A percentile compares a stretch with the other conserved stretches of the same genome.
Conservation (phyloP, 768 basidiomycete species). For the Tricholoma hemisulphureum region DNA sequence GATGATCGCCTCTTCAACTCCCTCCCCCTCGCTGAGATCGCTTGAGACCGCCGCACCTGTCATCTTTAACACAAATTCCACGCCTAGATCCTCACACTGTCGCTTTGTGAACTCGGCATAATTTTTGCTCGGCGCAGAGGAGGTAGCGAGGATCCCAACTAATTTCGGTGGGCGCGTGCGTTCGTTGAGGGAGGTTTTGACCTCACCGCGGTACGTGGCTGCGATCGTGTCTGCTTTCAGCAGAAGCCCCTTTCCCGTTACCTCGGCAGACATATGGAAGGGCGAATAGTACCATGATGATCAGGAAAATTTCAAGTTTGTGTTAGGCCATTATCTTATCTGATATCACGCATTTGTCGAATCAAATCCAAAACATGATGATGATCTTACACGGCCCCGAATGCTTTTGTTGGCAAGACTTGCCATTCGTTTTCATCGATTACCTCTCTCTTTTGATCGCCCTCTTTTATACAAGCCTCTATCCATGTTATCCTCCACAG, state of each 20-base stretch:
- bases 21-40: constrained; percentile 72
- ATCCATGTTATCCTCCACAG: constrained; percentile 18
- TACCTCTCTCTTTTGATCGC: constrained; percentile 13
- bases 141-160: constrained; percentile 88
- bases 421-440: constrained; percentile 36
- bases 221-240: constrained; percentile 80
- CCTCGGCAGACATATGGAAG: constrained; percentile 19
- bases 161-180: constrained; percentile 60
- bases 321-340: background rate
- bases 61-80: constrained; percentile 77
- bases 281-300: background rate
- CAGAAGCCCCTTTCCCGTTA: constrained; percentile 64
- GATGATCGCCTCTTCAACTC: constrained; percentile 94
- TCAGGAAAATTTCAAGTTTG: background rate
- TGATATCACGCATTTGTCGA: background rate
- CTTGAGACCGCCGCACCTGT: constrained; percentile 62
- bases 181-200: constrained; percentile 45
- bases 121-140: constrained; percentile 71
- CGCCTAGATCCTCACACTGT: constrained; percentile 85
- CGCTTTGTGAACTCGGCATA: constrained; percentile 91
- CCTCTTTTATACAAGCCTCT: constrained; percentile 18
- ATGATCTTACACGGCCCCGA: background rate
- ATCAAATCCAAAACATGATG: background rate
- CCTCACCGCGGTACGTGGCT: constrained; percentile 66
- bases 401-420: constrained; percentile 15